These are phyloP conservation scores for Chlorella sp. DNA, from an alignment of 139 green algal genomes.

Conservation along the genomic window DNA sequence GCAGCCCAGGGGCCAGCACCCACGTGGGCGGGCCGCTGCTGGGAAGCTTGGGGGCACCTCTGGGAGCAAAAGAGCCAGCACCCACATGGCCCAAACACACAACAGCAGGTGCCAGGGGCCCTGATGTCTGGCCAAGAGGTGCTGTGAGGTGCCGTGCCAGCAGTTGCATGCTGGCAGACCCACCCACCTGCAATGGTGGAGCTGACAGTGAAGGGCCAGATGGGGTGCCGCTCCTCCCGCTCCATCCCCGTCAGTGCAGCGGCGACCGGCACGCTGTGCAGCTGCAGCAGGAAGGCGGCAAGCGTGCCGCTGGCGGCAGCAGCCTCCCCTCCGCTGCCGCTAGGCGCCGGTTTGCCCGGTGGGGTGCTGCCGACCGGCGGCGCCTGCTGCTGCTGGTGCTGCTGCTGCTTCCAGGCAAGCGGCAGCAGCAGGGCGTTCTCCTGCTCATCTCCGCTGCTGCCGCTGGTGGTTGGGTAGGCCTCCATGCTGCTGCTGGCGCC, in stretches of 20 bases:
- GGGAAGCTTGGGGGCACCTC: no score
- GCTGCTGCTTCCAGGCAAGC: background rate
- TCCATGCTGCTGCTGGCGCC: background rate
- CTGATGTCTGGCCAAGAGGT: no score
- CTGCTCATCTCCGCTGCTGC: background rate
- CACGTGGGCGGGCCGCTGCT: no score
- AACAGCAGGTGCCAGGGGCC: no score
- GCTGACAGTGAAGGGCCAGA: background rate
- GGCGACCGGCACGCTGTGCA: background rate
- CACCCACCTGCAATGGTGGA: background rate
- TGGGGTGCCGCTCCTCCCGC: background rate
- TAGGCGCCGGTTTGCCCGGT: background rate
- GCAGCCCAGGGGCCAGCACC: background rate
- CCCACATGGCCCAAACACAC: background rate
- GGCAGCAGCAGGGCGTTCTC: background rate
- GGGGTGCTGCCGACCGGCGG: background rate
- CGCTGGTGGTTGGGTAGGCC: background rate
- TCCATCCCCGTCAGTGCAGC: background rate
- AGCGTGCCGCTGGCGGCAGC: background rate
- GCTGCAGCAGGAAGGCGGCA: background rate
- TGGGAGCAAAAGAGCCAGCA: background rate
- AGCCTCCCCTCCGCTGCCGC: background rate
- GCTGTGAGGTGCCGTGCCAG: background rate
- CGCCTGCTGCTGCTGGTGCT: background rate
- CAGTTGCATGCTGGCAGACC: background rate